Base-by-base conservation (phyloP, 148 eudicot genomes). In the Polygonum maritimum region DNA sequence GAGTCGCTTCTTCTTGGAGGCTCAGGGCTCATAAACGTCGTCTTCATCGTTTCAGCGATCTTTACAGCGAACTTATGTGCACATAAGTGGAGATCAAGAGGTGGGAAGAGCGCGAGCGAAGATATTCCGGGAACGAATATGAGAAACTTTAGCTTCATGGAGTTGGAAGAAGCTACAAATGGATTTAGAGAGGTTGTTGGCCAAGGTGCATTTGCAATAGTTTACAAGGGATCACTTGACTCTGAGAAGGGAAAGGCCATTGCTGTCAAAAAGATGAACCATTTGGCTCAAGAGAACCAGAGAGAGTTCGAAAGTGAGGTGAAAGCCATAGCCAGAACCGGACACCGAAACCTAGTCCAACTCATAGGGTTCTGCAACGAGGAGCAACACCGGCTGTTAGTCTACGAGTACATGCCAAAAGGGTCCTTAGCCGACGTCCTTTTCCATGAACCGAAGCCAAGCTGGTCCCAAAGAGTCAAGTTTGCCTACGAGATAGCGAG, bases 351-450 rank as follows among this genome's bases (percentile, higher is more conserved):
- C 65, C 75, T 88, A 49, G 88, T 86, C 15, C 79, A 82, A 1
- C 76, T 88, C 15, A 41, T 86, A 35, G 87, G 89, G n/a, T 86
- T 77, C 77, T 88, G 89, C 48, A 82, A 86, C 18, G 89, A 88
- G 6, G 84, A 81, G 31, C 83, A 77, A 31, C 81, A 88, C n/a
- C 77, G 87, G 38, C 52, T 85, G 7, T 67, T 85, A 62, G 87
- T 88, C 22, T 88, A 85, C 39, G 85, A 85, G 77, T 87, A 81
- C 40, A 77, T 87, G 85, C 79, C 78, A 31, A 87, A 83, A 76
- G 88, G 85, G 2, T 79, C 84, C 16, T 76, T 87, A 60, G 87
- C 87, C 72, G 76, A 78, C 63, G 77, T 75, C 55, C 79, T 85
- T 19, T 89, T 87, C 52, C 73, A 73, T 15, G 76, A 81, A 54